Conservation (phyloP, 176 grass and related monocot species). For the Aegilops sharonensis region DNA sequence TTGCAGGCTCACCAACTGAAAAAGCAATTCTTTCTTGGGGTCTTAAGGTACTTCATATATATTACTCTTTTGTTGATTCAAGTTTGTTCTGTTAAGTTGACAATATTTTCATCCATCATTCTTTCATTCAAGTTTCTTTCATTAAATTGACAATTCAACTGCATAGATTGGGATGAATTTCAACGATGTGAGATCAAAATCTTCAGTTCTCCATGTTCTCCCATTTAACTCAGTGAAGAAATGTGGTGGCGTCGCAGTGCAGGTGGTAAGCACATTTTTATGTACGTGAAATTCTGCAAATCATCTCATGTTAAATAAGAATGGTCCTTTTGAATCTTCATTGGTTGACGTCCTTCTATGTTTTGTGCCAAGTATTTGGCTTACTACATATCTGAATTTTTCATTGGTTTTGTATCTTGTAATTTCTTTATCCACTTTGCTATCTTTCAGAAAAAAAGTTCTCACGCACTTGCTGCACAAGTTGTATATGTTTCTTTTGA, state of each 20-base stretch:
- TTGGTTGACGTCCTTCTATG: not conserved
- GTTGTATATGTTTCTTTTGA: not conserved
- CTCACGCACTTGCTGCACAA: not conserved
- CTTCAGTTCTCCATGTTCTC: slow-evolving; percentile 50
- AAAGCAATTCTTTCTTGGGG: slow-evolving; percentile 69
- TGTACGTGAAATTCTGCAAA: slow-evolving; percentile 22
- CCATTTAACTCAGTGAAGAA: slow-evolving; percentile 82
- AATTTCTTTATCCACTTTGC: not conserved
- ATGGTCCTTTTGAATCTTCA: too few relatives aligned
- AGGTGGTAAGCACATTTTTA: slow-evolving; percentile 43
- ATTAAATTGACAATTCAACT: not conserved
- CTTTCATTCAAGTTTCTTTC: not conserved
- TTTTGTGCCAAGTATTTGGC: not conserved
- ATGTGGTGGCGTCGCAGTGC: slow-evolving; percentile 56
- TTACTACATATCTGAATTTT: not conserved
- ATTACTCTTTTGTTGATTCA: not conserved
- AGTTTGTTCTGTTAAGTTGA: not conserved
- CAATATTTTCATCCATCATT: not conserved
- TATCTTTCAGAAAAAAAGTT: not conserved
- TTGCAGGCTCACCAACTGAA: slow-evolving; percentile 65
- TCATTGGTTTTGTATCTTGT: slow-evolving; percentile 6
- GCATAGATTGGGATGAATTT: slow-evolving; percentile 71
- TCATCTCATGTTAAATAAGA: not conserved
- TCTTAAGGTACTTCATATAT: slow-evolving; percentile 40
- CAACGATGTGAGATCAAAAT: slow-evolving; percentile 40